phyloP scores from a whole-genome alignment of 2,329 filamentous ascomycete genomes.

The Pestalotiopsis sp. region DNA sequence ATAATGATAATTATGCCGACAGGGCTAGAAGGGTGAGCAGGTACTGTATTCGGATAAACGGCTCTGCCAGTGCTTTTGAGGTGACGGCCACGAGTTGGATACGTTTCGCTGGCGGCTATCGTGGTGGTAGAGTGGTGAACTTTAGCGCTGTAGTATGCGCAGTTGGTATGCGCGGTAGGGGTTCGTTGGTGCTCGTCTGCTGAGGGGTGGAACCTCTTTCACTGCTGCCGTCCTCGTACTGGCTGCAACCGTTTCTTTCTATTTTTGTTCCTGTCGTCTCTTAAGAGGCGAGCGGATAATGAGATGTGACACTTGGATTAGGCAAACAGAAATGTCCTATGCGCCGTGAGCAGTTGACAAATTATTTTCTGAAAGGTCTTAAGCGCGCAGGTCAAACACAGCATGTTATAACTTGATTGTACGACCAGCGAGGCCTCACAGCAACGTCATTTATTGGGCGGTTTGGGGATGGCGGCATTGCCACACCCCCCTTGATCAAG shows the following conservation, averaged over 20 bases:
- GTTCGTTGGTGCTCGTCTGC: neutral
- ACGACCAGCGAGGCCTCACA: conserved; percentile 27
- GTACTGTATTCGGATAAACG: conserved; percentile 2
- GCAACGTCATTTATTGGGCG: conserved; percentile 30
- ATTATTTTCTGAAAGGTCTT: neutral
- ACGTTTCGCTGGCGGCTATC: conserved; percentile 1
- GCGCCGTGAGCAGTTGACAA: neutral
- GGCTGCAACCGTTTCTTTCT: neutral
- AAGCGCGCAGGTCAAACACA: neutral
- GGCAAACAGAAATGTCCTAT: neutral
- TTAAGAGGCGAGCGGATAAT: neutral
- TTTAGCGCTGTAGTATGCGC: conserved; percentile 9
- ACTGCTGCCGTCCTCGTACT: neutral
- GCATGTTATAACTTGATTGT: neutral
- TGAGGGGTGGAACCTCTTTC: neutral
- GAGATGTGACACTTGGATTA: neutral
- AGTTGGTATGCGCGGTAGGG: neutral
- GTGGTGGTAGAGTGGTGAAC: neutral
- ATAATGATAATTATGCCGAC: neutral
- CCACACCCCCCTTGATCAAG: conserved; percentile 13
- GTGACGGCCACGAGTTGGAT: neutral
- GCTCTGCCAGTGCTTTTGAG: conserved; percentile 6
- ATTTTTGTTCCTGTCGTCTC: neutral
- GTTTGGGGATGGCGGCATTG: conserved; percentile 19
- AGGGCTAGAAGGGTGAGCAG: conserved; percentile 19